A percentile compares a stretch with the other conserved stretches of the same genome.
Evolutionary conservation across 2,329 filamentous ascomycete species (phyloP).

Genomic region (Penicillium sp.): DNA sequence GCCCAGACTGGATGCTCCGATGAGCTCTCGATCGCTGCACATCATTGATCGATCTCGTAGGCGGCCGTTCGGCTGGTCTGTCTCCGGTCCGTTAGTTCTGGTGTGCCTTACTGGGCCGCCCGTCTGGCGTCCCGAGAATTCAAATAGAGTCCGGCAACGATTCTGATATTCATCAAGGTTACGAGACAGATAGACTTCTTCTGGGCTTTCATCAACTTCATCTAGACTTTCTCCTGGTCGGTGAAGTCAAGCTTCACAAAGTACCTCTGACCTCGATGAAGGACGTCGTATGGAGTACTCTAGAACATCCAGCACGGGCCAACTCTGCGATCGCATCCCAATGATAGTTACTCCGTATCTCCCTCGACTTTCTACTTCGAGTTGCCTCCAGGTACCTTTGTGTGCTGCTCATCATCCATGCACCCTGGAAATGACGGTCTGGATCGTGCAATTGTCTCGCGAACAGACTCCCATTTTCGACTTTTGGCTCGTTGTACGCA

Average conservation of each 20-base stretch:
- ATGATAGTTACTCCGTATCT: neutral
- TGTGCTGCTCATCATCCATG: conserved; percentile 9
- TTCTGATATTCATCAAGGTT: conserved; percentile 18
- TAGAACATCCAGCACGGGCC: neutral
- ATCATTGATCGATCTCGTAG: conserved; percentile 33
- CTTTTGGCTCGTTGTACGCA: conserved; percentile 10
- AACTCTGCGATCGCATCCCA: neutral
- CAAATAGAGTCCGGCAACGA: conserved; percentile 30
- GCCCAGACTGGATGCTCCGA: conserved; percentile 16
- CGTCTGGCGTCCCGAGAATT: conserved; percentile 26
- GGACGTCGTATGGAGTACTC: neutral
- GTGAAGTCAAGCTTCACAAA: neutral
- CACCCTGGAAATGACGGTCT: conserved; percentile 20
- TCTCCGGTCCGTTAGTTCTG: conserved; percentile 19
- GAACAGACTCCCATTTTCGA: conserved; percentile 20
- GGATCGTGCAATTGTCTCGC: conserved; percentile 13
- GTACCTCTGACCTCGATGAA: neutral
- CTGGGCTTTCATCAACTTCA: neutral
- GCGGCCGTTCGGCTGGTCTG: conserved; percentile 14
- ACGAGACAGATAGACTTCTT: conserved; percentile 13
- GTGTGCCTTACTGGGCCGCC: conserved; percentile 10
- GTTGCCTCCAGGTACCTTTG: conserved; percentile 23
- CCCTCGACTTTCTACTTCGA: neutral
- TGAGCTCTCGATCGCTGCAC: conserved; percentile 26
- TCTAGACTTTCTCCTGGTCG: neutral